Conservation (phyloP, 768 basidiomycete genomes). For the Xerocomellus chrysenteron region DNA sequence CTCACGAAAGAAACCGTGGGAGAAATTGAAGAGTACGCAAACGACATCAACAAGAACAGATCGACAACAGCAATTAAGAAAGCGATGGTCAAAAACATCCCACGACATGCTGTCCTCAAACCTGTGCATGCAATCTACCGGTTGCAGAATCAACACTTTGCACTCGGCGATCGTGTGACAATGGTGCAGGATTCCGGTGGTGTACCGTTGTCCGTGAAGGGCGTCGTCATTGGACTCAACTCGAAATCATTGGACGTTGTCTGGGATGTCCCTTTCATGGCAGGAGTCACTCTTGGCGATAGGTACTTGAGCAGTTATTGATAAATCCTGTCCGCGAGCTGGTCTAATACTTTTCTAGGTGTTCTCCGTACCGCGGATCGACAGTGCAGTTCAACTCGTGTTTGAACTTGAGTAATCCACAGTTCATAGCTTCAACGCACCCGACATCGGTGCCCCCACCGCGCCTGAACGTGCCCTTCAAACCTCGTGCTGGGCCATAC, state of each 20-base stretch:
- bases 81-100: constrained; percentile 91
- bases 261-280: constrained; percentile 96
- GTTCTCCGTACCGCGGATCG: constrained; percentile 89
- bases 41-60: constrained; percentile 61
- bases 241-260: constrained; percentile 89
- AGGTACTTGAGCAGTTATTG: constrained; percentile 44
- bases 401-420: constrained; percentile 82
- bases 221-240: constrained; percentile 89
- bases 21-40: constrained; percentile 76
- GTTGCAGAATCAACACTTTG: constrained; percentile 84
- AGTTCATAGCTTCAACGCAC: constrained; percentile 78
- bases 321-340: not conserved
- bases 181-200: constrained; percentile 96
- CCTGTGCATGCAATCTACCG: constrained; percentile 88
- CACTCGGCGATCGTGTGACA: constrained; percentile 88
- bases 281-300: constrained; percentile 82
- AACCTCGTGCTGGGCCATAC: constrained; percentile 65
- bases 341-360: constrained; percentile 44
- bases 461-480: constrained; percentile 53
- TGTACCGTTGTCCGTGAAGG: constrained; percentile 88
- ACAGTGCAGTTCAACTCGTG: constrained; percentile 86
- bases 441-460: constrained; percentile 52
- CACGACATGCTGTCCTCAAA: constrained; percentile 89
- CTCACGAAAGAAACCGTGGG: constrained; percentile 85
- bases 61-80: constrained; percentile 72